Base-by-base conservation (phyloP, 75 land plant species). In the Pinus tabuliformis region DNA sequence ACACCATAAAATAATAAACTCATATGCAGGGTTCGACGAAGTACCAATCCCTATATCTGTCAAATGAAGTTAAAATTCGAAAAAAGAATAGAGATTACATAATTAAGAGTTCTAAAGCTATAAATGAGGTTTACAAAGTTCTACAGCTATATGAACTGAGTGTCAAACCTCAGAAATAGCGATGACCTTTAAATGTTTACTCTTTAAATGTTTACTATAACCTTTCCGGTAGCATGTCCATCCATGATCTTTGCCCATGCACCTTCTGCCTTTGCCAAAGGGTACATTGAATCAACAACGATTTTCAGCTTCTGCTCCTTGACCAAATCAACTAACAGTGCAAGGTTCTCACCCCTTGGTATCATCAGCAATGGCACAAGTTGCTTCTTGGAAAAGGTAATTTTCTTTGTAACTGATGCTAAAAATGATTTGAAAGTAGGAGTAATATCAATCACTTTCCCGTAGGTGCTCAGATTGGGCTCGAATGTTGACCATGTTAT, bases 231-330 rank as follows among this genome's bases (percentile, higher is more conserved):
- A 9, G 82, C 81, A 57, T 81, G 79, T 2, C 82, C 82, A 24
- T 76, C 80, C 39, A 77, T 81, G 82, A 79, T 61, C 57, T 63
- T 59, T 18, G 65, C 73, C 84, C 84, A 83, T 7, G 84, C 84
- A 22, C 78, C 64, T 49, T 66, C 84, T 30, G 82, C 84, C 58
- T 59, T 66, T 7, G 74, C 76, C 71, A 83, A 28, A 14, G 82
- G 77, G 61, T 36, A 75, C 49, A 54, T 75, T 58, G 84, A 83
- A 58, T 83, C 84, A 42, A 83, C 76, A 16, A 83, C 70, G 9
- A 77, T 74, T 57, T 36, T 74, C 77, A 83, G 56, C 75, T 83
- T 83, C 39, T 74, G 75, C 14, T 83, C 85, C 20, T 71, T 75
- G 20, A 76, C 37, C 16, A 83, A 74, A 15, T 57, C 61, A 5